Percentiles rank a stretch among this genome's conserved stretches.
These are phyloP conservation scores for Blastomyces gilchristii DNA, from an alignment of 2,329 filamentous ascomycete genomes.

Conservation along the genomic window DNA sequence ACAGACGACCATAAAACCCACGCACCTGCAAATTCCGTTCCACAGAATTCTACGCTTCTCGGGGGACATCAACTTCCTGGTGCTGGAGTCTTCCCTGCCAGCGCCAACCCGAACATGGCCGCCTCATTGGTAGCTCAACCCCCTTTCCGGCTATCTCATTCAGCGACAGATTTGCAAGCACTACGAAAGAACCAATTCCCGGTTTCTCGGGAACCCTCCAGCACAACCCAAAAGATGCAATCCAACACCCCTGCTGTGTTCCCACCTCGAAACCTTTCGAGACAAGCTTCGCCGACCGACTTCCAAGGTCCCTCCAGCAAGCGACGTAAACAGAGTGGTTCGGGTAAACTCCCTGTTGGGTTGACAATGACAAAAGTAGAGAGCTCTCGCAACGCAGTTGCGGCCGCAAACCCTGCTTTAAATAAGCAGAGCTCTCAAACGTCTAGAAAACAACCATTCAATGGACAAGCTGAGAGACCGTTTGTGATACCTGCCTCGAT, in stretches of 20 bases:
- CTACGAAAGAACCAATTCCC: slow-evolving; percentile 45
- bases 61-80: slow-evolving; percentile 35
- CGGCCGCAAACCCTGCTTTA: background rate
- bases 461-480: slow-evolving; percentile 35
- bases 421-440: background rate
- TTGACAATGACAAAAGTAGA: slow-evolving; percentile 77
- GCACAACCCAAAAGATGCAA: slow-evolving; percentile 26
- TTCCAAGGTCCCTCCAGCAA: slow-evolving; percentile 58
- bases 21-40: slow-evolving; percentile 30
- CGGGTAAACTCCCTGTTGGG: slow-evolving; percentile 58
- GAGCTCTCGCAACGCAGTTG: slow-evolving; percentile 31
- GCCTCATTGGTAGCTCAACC: slow-evolving; percentile 28
- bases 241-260: slow-evolving; percentile 37
- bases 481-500: slow-evolving; percentile 38
- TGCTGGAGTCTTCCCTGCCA: slow-evolving; percentile 35
- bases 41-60: slow-evolving; percentile 26
- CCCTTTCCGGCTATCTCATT: slow-evolving; percentile 49
- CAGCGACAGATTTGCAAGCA: slow-evolving; percentile 52
- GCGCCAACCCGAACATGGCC: slow-evolving; percentile 22
- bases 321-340: slow-evolving; percentile 68
- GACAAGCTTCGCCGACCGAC: slow-evolving; percentile 60
- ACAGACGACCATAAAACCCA: slow-evolving; percentile 97
- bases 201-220: slow-evolving; percentile 31
- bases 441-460: slow-evolving; percentile 19
- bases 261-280: slow-evolving; percentile 55